Evolutionary conservation across 352 stramenopile species (phyloP).

Genomic region (Pythium plurisporium): DNA sequence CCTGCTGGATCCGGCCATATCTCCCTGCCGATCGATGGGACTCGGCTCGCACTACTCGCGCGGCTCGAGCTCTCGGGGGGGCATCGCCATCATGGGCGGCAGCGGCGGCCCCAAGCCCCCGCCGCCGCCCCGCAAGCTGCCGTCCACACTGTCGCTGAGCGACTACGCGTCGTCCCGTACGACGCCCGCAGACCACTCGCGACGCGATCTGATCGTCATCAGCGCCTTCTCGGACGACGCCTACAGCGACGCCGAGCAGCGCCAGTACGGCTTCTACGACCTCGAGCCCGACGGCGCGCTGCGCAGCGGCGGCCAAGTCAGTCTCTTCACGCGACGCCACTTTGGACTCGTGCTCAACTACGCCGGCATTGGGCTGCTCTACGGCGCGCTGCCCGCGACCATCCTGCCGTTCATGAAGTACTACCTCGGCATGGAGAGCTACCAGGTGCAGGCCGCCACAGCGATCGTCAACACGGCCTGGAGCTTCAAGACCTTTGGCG

Average conservation of each 20-base stretch:
- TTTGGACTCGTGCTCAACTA: conserved; percentile 75
- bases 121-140: background rate
- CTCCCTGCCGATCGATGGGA: background rate
- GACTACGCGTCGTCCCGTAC: conserved; percentile 11
- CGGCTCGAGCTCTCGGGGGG: no score
- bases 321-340: conserved; percentile 37
- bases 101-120: background rate
- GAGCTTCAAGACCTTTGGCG: conserved; percentile 64
- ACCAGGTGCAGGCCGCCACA: conserved; percentile 45
- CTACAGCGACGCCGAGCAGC: conserved; percentile 28
- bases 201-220: conserved; percentile 26
- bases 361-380: conserved; percentile 54
- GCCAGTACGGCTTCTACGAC: conserved; percentile 56
- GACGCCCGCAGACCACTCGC: conserved; percentile 16
- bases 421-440: conserved; percentile 62
- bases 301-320: conserved; percentile 43
- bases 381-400: conserved; percentile 54
- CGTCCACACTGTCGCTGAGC: conserved; percentile 15
- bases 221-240: conserved; percentile 26
- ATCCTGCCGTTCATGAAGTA: conserved; percentile 51
- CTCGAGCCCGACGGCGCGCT: conserved; percentile 62
- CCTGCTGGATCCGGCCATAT: no score
- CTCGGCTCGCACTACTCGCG: no score
- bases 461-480: conserved; percentile 57
- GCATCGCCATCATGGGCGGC: background rate